Conservation (phyloP, 352 stramenopile genomes). For the Globisporangium paddicum region DNA sequence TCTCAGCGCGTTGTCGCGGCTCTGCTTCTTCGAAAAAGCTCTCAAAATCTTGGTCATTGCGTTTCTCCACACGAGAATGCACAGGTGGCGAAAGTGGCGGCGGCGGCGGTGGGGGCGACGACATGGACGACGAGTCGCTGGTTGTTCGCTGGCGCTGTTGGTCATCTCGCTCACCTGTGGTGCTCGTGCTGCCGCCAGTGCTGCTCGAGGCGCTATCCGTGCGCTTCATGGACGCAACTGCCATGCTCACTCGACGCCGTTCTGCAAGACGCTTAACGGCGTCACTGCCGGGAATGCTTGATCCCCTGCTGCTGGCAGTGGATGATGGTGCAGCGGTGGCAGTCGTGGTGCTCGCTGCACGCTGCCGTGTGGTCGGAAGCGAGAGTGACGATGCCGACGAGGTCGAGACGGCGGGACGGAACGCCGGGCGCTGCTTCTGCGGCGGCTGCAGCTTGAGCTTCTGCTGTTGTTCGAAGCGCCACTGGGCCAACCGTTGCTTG, state of each 20-base stretch:
- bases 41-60: neutral
- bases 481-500: conserved; percentile 26
- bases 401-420: neutral
- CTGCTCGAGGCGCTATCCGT: too few relatives aligned
- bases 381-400: neutral
- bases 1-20: neutral
- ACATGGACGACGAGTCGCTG: neutral
- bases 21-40: too few relatives aligned
- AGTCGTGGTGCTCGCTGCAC: conserved; percentile 3
- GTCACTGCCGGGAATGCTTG: neutral
- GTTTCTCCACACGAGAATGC: neutral
- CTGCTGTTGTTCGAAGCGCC: conserved; percentile 14
- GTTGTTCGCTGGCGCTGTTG: neutral
- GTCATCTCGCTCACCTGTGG: neutral
- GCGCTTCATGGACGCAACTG: neutral
- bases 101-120: neutral
- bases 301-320: neutral
- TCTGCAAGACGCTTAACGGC: neutral
- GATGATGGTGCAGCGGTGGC: neutral
- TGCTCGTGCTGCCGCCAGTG: neutral
- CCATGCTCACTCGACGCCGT: neutral
- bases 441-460: neutral
- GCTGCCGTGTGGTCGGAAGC: neutral
- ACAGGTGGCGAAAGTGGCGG: neutral
- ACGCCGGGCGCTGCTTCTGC: conserved; percentile 3